These are phyloP conservation scores for Saxophila tyrrhenica DNA, from an alignment of 495 filamentous ascomycete species.

Conservation along the genomic window DNA sequence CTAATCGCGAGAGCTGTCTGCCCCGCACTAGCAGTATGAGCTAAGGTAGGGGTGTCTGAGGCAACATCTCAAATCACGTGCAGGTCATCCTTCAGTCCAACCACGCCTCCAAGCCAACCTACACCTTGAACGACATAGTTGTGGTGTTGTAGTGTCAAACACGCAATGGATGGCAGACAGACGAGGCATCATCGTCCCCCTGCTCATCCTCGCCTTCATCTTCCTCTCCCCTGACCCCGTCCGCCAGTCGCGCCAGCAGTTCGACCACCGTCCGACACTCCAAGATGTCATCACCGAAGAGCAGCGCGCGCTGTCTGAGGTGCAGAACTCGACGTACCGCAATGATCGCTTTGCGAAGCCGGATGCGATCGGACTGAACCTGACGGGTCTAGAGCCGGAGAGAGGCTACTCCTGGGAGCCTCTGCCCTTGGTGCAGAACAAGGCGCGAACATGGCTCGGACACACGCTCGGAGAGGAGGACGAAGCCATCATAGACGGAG, in stretches of 20 bases:
- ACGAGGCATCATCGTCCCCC: constrained; percentile 12
- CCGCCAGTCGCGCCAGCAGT: background rate
- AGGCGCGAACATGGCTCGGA: constrained; percentile 42
- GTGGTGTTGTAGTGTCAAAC: too few relatives aligned
- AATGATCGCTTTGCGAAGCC: constrained; percentile 50
- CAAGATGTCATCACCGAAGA: constrained; percentile 30
- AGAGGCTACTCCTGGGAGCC: constrained; percentile 67
- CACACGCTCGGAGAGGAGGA: constrained; percentile 31
- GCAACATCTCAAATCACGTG: too few relatives aligned
- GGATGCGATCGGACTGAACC: constrained; percentile 42
- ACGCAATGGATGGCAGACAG: constrained; percentile 23
- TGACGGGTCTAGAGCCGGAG: constrained; percentile 60
- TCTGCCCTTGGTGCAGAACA: constrained; percentile 42
- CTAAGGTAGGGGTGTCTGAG: too few relatives aligned
- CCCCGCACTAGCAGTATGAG: too few relatives aligned
- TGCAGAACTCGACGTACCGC: constrained; percentile 64
- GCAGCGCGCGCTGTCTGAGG: constrained; percentile 46
- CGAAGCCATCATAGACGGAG: background rate
- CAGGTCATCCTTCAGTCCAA: too few relatives aligned
- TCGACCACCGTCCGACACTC: constrained; percentile 2
- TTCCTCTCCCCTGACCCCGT: constrained; percentile 11
- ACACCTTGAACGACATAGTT: too few relatives aligned
- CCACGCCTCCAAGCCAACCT: too few relatives aligned
- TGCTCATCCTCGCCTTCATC: constrained; percentile 17
- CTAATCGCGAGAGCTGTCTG: too few relatives aligned